Conservation (phyloP, 345 rosid genomes). For the Leavenworthia alabamica region DNA sequence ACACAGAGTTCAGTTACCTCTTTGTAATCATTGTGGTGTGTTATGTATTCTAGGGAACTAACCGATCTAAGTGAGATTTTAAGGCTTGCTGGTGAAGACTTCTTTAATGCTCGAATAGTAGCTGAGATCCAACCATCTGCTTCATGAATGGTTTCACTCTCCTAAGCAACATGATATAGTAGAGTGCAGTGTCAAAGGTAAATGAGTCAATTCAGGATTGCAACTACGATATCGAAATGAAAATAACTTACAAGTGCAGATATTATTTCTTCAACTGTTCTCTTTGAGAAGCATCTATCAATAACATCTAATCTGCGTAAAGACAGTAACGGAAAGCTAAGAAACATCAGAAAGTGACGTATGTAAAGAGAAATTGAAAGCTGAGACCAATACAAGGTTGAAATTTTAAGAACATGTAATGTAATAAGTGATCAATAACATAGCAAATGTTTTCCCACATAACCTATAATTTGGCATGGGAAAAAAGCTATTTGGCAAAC, state of each 20-base stretch:
- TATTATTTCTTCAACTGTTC: slow-evolving; percentile 74
- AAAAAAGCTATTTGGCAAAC: not conserved
- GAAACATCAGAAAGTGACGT: slow-evolving; percentile 2
- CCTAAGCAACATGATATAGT: slow-evolving; percentile 35
- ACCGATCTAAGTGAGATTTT: slow-evolving; percentile 81
- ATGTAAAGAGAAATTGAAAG: not conserved
- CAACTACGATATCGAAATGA: not conserved
- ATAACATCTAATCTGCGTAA: slow-evolving; percentile 63
- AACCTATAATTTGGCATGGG: not conserved
- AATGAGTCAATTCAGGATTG: not conserved
- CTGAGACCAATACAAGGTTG: not conserved
- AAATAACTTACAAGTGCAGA: slow-evolving; percentile 61
- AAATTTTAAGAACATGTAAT: not conserved
- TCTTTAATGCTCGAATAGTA: slow-evolving; percentile 48
- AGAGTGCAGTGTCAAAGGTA: slow-evolving; percentile 6
- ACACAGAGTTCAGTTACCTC: slow-evolving; percentile 17
- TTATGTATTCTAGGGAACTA: slow-evolving; percentile 13
- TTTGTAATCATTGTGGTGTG: not conserved
- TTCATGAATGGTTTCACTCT: slow-evolving; percentile 39
- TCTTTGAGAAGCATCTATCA: slow-evolving; percentile 63
- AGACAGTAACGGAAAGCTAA: slow-evolving; percentile 17
- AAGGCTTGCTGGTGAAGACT: slow-evolving; percentile 86
- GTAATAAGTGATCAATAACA: not conserved
- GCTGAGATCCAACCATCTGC: slow-evolving; percentile 52
- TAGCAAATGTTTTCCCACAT: not conserved